These are phyloP conservation scores for Melaleuca quinquenervia DNA, from an alignment of 345 rosid genomes.

Conservation along the genomic window DNA sequence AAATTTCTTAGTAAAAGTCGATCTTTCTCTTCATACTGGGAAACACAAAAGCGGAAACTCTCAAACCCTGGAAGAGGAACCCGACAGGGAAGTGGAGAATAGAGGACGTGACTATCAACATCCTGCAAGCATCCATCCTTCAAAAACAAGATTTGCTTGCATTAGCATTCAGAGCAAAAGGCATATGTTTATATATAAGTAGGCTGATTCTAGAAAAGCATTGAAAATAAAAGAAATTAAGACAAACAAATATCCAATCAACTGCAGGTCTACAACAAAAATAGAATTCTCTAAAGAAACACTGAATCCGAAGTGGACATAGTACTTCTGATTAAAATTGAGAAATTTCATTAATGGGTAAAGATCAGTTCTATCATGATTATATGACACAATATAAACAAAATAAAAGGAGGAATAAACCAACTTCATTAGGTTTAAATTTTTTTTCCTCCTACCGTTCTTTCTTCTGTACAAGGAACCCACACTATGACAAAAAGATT, in stretches of 20 bases:
- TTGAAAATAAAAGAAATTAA: neutral
- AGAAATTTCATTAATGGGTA: neutral
- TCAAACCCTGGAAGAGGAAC: slow-evolving; percentile 81
- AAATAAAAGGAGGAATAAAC: neutral
- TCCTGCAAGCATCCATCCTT: slow-evolving; percentile 79
- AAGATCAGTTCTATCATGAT: neutral
- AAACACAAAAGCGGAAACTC: slow-evolving; percentile 66
- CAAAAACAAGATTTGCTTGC: slow-evolving; percentile 17
- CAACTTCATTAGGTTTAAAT: neutral
- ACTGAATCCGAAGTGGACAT: neutral
- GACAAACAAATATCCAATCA: neutral
- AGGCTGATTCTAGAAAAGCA: neutral
- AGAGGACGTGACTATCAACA: slow-evolving; percentile 69
- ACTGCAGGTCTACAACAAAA: neutral
- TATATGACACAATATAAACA: neutral
- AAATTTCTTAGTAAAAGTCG: slow-evolving; percentile 58
- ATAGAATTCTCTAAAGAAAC: neutral
- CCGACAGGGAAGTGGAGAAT: slow-evolving; percentile 82
- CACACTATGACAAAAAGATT: neutral
- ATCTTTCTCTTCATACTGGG: slow-evolving; percentile 76
- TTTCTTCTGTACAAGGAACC: neutral
- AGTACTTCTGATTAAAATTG: neutral
- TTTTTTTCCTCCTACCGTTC: neutral
- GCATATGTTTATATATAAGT: neutral
- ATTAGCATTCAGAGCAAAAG: slow-evolving; percentile 7